Conservation (phyloP, 257 asterid species). For the Rubia yunnanensis region DNA sequence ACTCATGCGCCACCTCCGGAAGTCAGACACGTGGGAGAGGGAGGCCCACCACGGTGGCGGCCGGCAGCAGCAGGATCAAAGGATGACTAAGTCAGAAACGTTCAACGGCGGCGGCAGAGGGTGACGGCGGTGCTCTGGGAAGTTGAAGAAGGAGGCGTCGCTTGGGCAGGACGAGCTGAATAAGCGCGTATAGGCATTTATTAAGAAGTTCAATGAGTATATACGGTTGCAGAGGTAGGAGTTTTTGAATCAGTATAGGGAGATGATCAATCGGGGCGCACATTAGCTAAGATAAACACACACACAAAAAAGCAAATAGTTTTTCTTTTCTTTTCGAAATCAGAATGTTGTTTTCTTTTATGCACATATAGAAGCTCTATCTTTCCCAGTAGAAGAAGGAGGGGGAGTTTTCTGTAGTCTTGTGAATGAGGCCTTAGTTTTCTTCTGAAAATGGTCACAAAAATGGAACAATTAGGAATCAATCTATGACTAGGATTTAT, state of each 20-base stretch:
- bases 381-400: too few relatives aligned
- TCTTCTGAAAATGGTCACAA: background rate
- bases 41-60: conserved; percentile 32
- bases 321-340: background rate
- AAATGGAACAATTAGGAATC: background rate
- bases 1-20: conserved; percentile 53
- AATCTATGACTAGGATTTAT: too few relatives aligned
- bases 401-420: background rate
- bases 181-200: conserved; percentile 30
- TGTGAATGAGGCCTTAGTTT: too few relatives aligned
- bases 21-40: conserved; percentile 85
- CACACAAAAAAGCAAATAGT: too few relatives aligned
- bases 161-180: conserved; percentile 32
- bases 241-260: conserved; percentile 26
- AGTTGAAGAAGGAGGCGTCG: conserved; percentile 54
- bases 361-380: background rate
- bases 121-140: conserved; percentile 31
- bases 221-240: conserved; percentile 35
- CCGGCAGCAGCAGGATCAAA: conserved; percentile 23
- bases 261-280: conserved; percentile 33
- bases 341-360: too few relatives aligned
- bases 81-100: conserved; percentile 56
- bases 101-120: conserved; percentile 32
- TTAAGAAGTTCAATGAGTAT: conserved; percentile 32
- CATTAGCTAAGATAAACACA: too few relatives aligned